Evolutionary conservation across 2,329 filamentous ascomycete genomes (phyloP), one percentile per base, ranked within the genome.

Genomic region (Diaporthe citriasiana): DNA sequence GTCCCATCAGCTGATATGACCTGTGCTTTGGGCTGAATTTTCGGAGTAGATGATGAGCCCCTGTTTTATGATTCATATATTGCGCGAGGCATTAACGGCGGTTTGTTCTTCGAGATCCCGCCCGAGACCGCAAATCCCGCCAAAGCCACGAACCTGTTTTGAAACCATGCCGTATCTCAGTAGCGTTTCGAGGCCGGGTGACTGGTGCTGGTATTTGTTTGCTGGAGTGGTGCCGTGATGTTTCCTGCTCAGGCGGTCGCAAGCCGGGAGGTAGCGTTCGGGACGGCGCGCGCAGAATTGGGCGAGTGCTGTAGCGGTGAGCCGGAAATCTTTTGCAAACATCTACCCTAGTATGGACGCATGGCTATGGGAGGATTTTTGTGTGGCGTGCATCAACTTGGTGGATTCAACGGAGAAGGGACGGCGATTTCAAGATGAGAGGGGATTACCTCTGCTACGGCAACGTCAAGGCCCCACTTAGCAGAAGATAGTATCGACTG

Each of bases 361-460:
- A 78, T 8, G 86, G 86, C 1, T 83, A 84, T 72, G 82, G 84
- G 13, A 87, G 83, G 77, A 87, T 90, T 75, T 87, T 87, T 0
- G 86, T 89, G 82, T 90, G 7, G 88, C 88, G 0, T 83, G 82
- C 5, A 84, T 90, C 3, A 89, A 88, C 75, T 78, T 90, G 7
- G 88, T 86, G 71, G 89, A 90, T 76, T 83, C 83, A 4, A 80
- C 87, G 74, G 82, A 85, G 3, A 83, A 81, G 17, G 85, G 82
- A 2, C 80, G 77, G 56, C 80, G 79, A 73, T 84, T 88, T 19
- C 90, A 89, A 78, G 76, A 80, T 17, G 70, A 82, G 4, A 87
- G 87, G 77, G 88, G 89, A 0, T 88, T 77, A 82, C 83, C 1
- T 81, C 82, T 0, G 79, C 82, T 19, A 82, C 81, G 78, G 78